Conservation (phyloP, 164 flowering plant genomes). For the Protea cynaroides region DNA sequence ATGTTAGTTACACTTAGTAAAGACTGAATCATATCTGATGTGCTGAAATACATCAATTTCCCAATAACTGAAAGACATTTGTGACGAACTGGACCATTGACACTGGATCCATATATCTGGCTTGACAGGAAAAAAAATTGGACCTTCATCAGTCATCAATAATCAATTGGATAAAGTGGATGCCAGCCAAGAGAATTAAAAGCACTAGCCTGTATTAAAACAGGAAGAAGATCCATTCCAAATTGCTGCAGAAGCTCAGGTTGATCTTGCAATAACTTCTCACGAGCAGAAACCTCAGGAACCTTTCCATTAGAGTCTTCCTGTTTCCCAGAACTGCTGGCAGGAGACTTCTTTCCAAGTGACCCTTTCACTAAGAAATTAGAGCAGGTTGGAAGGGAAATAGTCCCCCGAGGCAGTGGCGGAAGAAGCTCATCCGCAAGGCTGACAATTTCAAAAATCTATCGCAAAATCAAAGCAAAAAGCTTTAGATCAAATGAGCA, state of each 20-base stretch:
- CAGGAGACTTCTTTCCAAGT: constrained; percentile 40
- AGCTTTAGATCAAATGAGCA: neutral
- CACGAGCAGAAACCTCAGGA: constrained; percentile 69
- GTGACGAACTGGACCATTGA: constrained; percentile 93
- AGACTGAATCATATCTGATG: constrained; percentile 83
- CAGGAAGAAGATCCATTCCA: constrained; percentile 95
- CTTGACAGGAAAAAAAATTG: constrained; percentile 7
- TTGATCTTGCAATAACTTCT: constrained; percentile 72
- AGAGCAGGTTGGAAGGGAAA: constrained; percentile 71
- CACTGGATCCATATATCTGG: constrained; percentile 98
- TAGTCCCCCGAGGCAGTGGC: constrained; percentile 85
- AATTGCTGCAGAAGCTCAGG: constrained; percentile 95
- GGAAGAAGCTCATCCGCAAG: constrained; percentile 99
- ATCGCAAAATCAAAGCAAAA: constrained; percentile 1
- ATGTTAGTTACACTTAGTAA: constrained; percentile 68
- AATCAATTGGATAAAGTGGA: constrained; percentile 5
- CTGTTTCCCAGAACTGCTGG: constrained; percentile 51
- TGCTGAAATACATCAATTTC: constrained; percentile 93
- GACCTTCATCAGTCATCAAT: neutral
- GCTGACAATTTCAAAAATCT: constrained; percentile 96
- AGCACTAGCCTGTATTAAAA: constrained; percentile 68
- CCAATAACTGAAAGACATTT: constrained; percentile 94
- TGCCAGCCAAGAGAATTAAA: constrained; percentile 1
- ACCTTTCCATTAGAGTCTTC: constrained; percentile 57
- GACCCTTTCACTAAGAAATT: constrained; percentile 63